phyloP scores from a whole-genome alignment of 176 grass and related monocot species.

The Panicum miliaceum region DNA sequence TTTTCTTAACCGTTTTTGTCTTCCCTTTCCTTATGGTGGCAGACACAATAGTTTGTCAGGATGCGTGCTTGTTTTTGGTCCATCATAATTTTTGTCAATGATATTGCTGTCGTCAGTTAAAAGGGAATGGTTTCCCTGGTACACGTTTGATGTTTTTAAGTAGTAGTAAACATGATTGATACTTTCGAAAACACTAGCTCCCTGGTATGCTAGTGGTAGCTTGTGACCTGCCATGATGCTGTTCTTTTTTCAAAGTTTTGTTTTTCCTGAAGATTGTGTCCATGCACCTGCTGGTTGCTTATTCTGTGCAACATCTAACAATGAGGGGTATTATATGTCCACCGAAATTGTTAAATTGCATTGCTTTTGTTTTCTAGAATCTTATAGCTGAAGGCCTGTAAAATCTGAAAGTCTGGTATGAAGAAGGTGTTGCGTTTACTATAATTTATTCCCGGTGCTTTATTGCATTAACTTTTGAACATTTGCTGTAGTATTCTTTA shows the following conservation, averaged over 20 bases:
- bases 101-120: not conserved
- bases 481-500: not conserved
- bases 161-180: not conserved
- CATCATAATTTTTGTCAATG: slow-evolving; percentile 11
- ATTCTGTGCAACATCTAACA: slow-evolving; percentile 22
- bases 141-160: not conserved
- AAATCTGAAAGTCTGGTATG: not conserved
- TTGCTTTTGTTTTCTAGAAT: slow-evolving; percentile 8
- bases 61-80: slow-evolving; percentile 16
- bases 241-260: not conserved
- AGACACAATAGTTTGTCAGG: slow-evolving; percentile 30
- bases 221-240: not conserved
- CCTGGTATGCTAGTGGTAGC: slow-evolving; percentile 12
- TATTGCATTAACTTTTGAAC: not conserved
- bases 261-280: not conserved
- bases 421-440: not conserved
- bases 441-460: not conserved
- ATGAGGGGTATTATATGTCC: not conserved
- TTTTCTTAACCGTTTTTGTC: not conserved
- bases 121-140: not conserved
- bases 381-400: not conserved
- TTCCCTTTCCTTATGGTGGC: not conserved
- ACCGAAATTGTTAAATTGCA: slow-evolving; percentile 6
- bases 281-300: slow-evolving; percentile 21
- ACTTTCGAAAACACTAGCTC: not conserved